Evolutionary conservation across 345 rosid species (phyloP), one percentile per base, ranked within the genome.

Genomic region (Euphorbia lathyris): DNA sequence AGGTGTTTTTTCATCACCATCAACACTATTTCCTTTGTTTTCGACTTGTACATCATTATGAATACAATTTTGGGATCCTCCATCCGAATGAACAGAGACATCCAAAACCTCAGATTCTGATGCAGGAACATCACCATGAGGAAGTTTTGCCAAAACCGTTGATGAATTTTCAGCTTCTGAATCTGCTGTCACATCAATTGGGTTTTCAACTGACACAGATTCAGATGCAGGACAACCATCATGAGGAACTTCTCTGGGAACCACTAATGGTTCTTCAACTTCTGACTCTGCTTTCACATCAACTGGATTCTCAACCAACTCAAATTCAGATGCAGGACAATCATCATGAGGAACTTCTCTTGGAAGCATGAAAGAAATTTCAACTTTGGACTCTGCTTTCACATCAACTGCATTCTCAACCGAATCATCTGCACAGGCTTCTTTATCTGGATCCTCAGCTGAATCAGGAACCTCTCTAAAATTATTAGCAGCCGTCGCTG

Each of bases 321-420:
- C 43, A 40, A 8, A 40, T 40, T 6, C 43, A 40, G 43, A 40
- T 40, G 43, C 43, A 40, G 20, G 4, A 9, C 5, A 58, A 50
- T 58, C 60, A 20, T 14, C 45, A 9, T 50, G 45, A 70, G 52
- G 34, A 66, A 30, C 57, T 72, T 66, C 53, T 30, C 23, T 45
- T 0, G 25, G 3, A 50, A 66, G 47, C 43, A 63, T 30, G 48
- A 65, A 52, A 25, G 30, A 34, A 29, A 59, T 67, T 56, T 65
- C 77, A 55, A 40, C 50, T 67, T 25, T 58, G 22, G 71, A n/a
- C 22, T 67, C 66, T 40, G 61, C 60, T 52, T 20, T 42, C 6
- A 55, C 67, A 36, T 77, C 69, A 70, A 55, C 71, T 60, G 69
- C 73, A 63, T 52, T 76, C 70, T 64, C 68, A 64, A 63, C 68